phyloP scores from a whole-genome alignment of 805 yeast species.

The Lachancea quebecensis region DNA sequence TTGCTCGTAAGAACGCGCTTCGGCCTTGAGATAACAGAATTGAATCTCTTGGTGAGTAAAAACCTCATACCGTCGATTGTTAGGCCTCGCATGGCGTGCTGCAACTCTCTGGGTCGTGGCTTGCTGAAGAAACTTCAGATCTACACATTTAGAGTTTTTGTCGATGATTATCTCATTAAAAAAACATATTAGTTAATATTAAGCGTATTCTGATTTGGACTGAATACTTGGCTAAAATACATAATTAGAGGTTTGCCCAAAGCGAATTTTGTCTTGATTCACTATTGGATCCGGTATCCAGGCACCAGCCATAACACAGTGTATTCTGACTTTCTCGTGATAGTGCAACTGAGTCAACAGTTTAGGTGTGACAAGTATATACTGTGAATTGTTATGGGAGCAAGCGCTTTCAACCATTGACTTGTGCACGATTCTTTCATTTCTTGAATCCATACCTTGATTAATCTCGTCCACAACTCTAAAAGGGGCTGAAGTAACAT shows the following conservation, averaged over 20 bases:
- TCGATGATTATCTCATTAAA: no score
- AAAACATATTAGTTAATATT: no score
- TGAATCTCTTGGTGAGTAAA: background rate
- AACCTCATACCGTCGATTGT: no score
- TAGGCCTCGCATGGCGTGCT: no score
- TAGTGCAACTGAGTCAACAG: slow-evolving; percentile 70
- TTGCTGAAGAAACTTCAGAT: no score
- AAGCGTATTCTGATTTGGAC: no score
- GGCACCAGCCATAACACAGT: slow-evolving; percentile 67
- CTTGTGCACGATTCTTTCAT: slow-evolving; percentile 80
- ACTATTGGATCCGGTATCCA: slow-evolving; percentile 37
- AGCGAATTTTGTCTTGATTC: slow-evolving; percentile 26
- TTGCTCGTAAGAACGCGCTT: background rate
- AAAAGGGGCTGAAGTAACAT: slow-evolving; percentile 80
- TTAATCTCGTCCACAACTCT: slow-evolving; percentile 96
- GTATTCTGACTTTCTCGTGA: slow-evolving; percentile 73
- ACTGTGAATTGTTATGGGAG: slow-evolving; percentile 58
- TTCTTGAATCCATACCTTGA: slow-evolving; percentile 96
- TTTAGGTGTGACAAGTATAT: slow-evolving; percentile 90
- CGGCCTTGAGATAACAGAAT: background rate
- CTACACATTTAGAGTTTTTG: no score
- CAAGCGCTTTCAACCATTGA: slow-evolving; percentile 84
- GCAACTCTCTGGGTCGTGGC: no score
- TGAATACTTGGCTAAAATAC: slow-evolving; percentile 8
- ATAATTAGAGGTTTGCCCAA: slow-evolving; percentile 33